These are phyloP conservation scores for Rhizophlyctis rosea DNA, from an alignment of 192 early-diverging fungal genomes.

Conservation along the genomic window DNA sequence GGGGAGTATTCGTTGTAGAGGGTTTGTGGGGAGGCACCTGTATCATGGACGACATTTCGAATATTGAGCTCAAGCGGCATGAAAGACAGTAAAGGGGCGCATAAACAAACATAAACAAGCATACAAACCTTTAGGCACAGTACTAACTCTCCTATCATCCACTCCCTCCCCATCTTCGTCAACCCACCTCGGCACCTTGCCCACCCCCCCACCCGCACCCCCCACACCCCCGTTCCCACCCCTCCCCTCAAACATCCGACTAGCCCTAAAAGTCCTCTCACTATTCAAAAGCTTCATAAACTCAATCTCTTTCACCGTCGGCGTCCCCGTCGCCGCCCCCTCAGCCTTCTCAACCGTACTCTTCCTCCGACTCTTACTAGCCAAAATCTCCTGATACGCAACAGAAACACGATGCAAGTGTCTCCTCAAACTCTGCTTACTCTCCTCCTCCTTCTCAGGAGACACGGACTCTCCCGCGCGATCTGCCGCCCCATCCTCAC, in stretches of 20 bases:
- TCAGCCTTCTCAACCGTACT: slow-evolving; percentile 28
- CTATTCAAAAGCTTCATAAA: slow-evolving; percentile 51
- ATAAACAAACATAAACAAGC: too few species aligned
- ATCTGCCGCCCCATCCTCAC: background rate
- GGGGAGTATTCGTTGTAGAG: slow-evolving; percentile 47
- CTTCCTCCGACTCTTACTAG: slow-evolving; percentile 15
- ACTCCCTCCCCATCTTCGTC: slow-evolving; percentile 4
- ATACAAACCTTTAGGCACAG: background rate
- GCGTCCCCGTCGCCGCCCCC: slow-evolving; percentile 8
- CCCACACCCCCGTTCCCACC: slow-evolving; percentile 20
- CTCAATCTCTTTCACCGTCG: slow-evolving; percentile 34
- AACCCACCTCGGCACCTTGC: slow-evolving; percentile 14
- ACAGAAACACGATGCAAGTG: slow-evolving; percentile 37
- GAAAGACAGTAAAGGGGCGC: too few species aligned
- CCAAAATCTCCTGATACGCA: slow-evolving; percentile 40
- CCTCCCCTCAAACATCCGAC: too few species aligned
- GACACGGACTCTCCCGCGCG: slow-evolving; percentile 17
- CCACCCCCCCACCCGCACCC: slow-evolving; percentile 17
- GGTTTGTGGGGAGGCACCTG: slow-evolving; percentile 14
- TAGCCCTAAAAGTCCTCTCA: slow-evolving; percentile 45
- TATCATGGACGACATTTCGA: slow-evolving; percentile 10
- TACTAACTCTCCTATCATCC: slow-evolving; percentile 8
- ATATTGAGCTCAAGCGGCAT: too few species aligned
- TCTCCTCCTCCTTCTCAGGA: slow-evolving; percentile 23
- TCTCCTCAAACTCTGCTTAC: slow-evolving; percentile 28